These are phyloP conservation scores for Moesziomyces parantarcticus DNA, from an alignment of 1,284 basidiomycete species.

Conservation along the genomic window DNA sequence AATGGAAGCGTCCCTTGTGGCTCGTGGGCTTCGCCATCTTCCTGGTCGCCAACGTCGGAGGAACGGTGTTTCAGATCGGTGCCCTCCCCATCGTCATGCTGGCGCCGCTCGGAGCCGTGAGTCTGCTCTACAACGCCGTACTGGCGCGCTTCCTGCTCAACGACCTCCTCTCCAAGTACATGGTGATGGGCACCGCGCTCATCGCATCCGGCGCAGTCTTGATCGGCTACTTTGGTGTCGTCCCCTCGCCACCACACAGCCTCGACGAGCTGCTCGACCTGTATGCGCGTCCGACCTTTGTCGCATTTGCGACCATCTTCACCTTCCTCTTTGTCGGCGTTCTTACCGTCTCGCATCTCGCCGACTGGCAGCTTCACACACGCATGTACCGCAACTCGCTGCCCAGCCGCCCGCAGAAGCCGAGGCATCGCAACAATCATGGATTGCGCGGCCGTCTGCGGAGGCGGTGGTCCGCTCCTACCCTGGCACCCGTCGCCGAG, in stretches of 20 bases:
- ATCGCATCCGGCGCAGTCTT: constrained; percentile 89
- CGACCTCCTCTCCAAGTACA: constrained; percentile 84
- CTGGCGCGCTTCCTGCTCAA: constrained; percentile 87
- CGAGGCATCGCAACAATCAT: constrained; percentile 17
- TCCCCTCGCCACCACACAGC: constrained; percentile 88
- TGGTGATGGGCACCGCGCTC: constrained; percentile 84
- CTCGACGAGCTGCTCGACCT: constrained; percentile 85
- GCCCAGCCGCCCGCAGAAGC: constrained; percentile 14
- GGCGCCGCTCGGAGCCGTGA: constrained; percentile 84
- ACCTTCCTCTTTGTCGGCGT: constrained; percentile 76
- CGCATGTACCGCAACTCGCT: constrained; percentile 28
- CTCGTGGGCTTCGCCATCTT: constrained; percentile 76
- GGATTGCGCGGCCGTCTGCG: constrained; percentile 23
- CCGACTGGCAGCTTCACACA: constrained; percentile 65
- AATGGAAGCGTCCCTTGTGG: constrained; percentile 64
- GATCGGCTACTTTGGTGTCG: constrained; percentile 90
- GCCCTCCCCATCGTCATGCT: constrained; percentile 73
- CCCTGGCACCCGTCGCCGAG: constrained; percentile 64
- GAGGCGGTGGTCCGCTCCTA: constrained; percentile 56
- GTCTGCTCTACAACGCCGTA: constrained; percentile 93
- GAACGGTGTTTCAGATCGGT: constrained; percentile 93
- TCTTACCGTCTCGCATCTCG: constrained; percentile 58
- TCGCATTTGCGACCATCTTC: constrained; percentile 76
- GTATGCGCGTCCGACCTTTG: constrained; percentile 82
- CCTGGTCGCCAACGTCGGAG: constrained; percentile 82